These are phyloP conservation scores for Dorcoceras hygrometricum DNA, from an alignment of 257 asterid species.

Conservation along the genomic window DNA sequence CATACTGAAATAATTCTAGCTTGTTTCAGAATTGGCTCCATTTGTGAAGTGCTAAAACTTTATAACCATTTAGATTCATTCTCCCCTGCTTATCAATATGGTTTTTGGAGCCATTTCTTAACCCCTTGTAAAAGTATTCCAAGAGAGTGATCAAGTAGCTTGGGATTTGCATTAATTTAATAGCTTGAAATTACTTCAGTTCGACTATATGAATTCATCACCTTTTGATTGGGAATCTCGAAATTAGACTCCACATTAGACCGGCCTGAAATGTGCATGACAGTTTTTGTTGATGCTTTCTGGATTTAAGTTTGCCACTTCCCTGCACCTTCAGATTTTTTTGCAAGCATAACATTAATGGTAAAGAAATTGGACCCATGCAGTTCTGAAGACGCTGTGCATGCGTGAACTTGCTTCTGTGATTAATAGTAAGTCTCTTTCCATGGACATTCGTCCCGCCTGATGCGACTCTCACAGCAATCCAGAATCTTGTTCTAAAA, in stretches of 20 bases:
- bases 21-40: slow-evolving; percentile 13
- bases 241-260: too few species aligned
- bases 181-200: not conserved
- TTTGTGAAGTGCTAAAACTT: slow-evolving; percentile 6
- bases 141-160: not conserved
- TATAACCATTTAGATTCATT: not conserved
- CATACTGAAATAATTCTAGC: not conserved
- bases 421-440: too few species aligned
- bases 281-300: too few species aligned
- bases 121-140: not conserved
- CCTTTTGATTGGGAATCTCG: not conserved
- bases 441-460: too few species aligned
- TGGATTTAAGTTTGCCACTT: not conserved
- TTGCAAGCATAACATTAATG: not conserved
- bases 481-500: not conserved
- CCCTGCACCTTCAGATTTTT: not conserved
- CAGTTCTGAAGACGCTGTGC: too few species aligned
- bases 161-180: not conserved
- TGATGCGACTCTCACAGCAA: not conserved
- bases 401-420: too few species aligned
- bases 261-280: too few species aligned
- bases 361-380: not conserved
- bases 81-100: not conserved
- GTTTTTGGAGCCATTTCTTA: not conserved
- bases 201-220: not conserved